These are phyloP conservation scores for Candida palmyrensis DNA, from an alignment of 805 yeast species.

Conservation along the genomic window DNA sequence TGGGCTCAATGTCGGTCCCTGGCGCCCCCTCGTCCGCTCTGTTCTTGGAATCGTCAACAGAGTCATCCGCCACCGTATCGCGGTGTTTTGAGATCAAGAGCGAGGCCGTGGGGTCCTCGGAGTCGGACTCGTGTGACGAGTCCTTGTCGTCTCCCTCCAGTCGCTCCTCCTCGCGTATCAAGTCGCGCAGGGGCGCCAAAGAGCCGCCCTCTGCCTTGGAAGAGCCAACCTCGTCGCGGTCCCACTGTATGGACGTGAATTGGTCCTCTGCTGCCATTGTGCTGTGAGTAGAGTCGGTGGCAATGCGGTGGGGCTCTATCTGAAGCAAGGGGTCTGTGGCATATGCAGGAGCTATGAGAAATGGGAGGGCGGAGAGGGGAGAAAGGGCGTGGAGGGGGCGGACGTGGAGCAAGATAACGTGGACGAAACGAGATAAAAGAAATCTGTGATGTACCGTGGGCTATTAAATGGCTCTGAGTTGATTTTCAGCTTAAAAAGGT, in stretches of 20 bases:
- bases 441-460: too few relatives aligned
- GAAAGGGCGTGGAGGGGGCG: too few relatives aligned
- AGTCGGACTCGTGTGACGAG: neutral
- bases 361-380: too few relatives aligned
- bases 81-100: neutral
- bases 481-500: too few relatives aligned
- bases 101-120: neutral
- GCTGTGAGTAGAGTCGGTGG: too few relatives aligned
- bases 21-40: neutral
- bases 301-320: too few relatives aligned
- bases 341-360: too few relatives aligned
- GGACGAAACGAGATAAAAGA: too few relatives aligned
- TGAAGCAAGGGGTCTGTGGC: too few relatives aligned
- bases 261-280: slow-evolving; percentile 38
- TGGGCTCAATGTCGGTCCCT: neutral
- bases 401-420: too few relatives aligned
- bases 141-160: slow-evolving; percentile 5
- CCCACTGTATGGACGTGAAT: slow-evolving; percentile 57
- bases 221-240: slow-evolving; percentile 33
- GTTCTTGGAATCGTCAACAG: too few relatives aligned
- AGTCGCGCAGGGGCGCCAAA: slow-evolving; percentile 1
- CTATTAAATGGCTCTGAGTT: too few relatives aligned
- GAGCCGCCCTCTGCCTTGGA: neutral
- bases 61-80: neutral
- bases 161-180: slow-evolving; percentile 11